These are phyloP conservation scores for Boletus hoseneyae DNA, from an alignment of 1,284 basidiomycete species.

Conservation along the genomic window DNA sequence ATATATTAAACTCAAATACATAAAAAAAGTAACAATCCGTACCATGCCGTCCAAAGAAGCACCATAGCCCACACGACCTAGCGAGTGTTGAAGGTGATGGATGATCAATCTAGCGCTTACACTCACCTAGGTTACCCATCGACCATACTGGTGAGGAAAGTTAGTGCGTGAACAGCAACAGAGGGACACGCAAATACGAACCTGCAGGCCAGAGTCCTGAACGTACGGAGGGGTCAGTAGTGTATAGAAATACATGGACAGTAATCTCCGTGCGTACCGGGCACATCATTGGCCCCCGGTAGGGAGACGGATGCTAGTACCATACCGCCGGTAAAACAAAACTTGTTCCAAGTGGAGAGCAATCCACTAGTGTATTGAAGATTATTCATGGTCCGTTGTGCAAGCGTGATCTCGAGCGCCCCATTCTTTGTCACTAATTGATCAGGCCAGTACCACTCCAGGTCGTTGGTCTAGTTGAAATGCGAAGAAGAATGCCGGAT, in stretches of 20 bases:
- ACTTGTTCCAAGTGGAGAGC: slow-evolving; percentile 84
- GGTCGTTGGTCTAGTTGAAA: slow-evolving; percentile 40
- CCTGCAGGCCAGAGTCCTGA: slow-evolving; percentile 35
- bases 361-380: slow-evolving; percentile 74
- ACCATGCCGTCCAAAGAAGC: slow-evolving; percentile 61
- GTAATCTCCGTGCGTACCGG: slow-evolving; percentile 43
- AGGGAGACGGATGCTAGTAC: slow-evolving; percentile 73
- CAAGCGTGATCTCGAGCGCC: slow-evolving; percentile 76
- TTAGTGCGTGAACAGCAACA: slow-evolving; percentile 13
- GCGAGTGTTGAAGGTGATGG: background rate
- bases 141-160: slow-evolving; percentile 43
- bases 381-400: slow-evolving; percentile 61
- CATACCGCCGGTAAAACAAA: slow-evolving; percentile 90
- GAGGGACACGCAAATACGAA: slow-evolving; percentile 9
- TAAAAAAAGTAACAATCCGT: background rate
- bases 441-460: slow-evolving; percentile 77
- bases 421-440: slow-evolving; percentile 80
- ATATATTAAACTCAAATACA: background rate
- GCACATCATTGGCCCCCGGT: slow-evolving; percentile 64
- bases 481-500: background rate
- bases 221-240: background rate
- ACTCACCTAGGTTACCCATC: slow-evolving; percentile 60
- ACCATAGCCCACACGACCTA: slow-evolving; percentile 58
- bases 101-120: background rate
- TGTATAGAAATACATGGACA: slow-evolving; percentile 39